These are phyloP conservation scores for Kwoniella dendrophila DNA, from an alignment of 768 basidiomycete species.

Conservation along the genomic window DNA sequence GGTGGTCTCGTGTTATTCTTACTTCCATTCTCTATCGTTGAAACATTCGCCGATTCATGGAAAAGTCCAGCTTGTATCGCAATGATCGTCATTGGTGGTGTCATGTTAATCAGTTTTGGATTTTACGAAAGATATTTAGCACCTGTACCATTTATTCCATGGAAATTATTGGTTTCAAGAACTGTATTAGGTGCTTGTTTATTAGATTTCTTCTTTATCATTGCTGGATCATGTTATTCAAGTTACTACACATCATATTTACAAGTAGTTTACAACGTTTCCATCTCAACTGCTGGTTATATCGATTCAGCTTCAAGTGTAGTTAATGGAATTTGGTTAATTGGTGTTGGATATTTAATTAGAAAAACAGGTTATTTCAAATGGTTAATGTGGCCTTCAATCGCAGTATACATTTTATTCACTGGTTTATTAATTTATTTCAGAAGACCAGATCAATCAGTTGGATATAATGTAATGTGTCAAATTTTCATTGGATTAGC, in stretches of 20 bases:
- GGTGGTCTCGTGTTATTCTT: slow-evolving; percentile 52
- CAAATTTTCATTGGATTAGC: slow-evolving; percentile 47
- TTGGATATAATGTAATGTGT: slow-evolving; percentile 41
- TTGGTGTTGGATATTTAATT: slow-evolving; percentile 38
- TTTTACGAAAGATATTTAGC: slow-evolving; percentile 46
- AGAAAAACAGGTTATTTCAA: slow-evolving; percentile 40
- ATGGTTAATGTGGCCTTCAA: slow-evolving; percentile 32
- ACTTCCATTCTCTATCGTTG: slow-evolving; percentile 54
- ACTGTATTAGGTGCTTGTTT: slow-evolving; percentile 48
- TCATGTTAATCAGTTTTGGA: slow-evolving; percentile 47
- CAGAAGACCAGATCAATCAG: slow-evolving; percentile 28
- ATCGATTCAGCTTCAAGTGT: slow-evolving; percentile 37
- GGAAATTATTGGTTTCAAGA: slow-evolving; percentile 43
- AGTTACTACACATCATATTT: slow-evolving; percentile 45
- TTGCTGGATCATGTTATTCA: slow-evolving; percentile 39
- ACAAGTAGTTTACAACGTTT: slow-evolving; percentile 38
- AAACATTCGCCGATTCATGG: slow-evolving; percentile 43
- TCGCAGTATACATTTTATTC: slow-evolving; percentile 37
- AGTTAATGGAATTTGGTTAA: slow-evolving; percentile 41
- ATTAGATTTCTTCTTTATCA: slow-evolving; percentile 44
- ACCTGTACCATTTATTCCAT: slow-evolving; percentile 44
- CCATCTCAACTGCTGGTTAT: slow-evolving; percentile 42
- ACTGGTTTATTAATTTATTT: slow-evolving; percentile 47
- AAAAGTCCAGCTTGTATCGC: slow-evolving; percentile 41
- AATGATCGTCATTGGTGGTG: slow-evolving; percentile 50